Base-by-base conservation (phyloP, 139 green algal species). In the Penium margaritaceum region DNA sequence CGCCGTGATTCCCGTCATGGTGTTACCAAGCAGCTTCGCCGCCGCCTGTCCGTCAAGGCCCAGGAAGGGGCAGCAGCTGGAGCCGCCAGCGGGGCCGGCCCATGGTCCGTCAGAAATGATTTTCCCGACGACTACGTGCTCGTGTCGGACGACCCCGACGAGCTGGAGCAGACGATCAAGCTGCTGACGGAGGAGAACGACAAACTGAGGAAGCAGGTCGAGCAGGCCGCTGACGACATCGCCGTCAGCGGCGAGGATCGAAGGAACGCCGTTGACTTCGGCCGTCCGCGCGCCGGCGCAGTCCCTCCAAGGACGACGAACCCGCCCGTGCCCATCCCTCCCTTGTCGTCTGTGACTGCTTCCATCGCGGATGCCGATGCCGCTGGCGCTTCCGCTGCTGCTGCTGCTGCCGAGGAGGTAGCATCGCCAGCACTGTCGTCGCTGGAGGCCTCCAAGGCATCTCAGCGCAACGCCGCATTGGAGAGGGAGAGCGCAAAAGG, bases 71-170 rank as follows among this genome's bases (percentile, higher is more conserved):
- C n/a, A n/a, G n/a, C n/a, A n/a, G n/a, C n/a, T n/a, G n/a, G n/a
- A n/a, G n/a, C n/a, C n/a, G n/a, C n/a, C n/a, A n/a, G n/a, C n/a
- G n/a, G n/a, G n/a, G 55, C 55, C 15, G 55, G 55, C 1, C 2
- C 55, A 9, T 64, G 55, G 41, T 19, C 41, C 12, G 39, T 61
- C 14, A 1, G 33, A 0, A 53, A 63, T 39, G 66, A 74, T 5
- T 53, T 38, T 36, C 66, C 66, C 0, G 66, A 74, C 15, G 36
- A 63, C 36, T 74, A 74, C 24, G 66, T 74, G 17, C n/a, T 74
- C 3, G 43, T 74, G 39, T 74, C 66, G 21, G 35, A 33, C 6
- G 66, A 74, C 66, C 66, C 66, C 5, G 66, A 74, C 21, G 66
- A 74, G 46, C 41, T 74, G 30, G 66, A 47, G 54, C 17, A 32